phyloP scores from a whole-genome alignment of 495 filamentous ascomycete genomes.

The Sordaria brevicollis region DNA sequence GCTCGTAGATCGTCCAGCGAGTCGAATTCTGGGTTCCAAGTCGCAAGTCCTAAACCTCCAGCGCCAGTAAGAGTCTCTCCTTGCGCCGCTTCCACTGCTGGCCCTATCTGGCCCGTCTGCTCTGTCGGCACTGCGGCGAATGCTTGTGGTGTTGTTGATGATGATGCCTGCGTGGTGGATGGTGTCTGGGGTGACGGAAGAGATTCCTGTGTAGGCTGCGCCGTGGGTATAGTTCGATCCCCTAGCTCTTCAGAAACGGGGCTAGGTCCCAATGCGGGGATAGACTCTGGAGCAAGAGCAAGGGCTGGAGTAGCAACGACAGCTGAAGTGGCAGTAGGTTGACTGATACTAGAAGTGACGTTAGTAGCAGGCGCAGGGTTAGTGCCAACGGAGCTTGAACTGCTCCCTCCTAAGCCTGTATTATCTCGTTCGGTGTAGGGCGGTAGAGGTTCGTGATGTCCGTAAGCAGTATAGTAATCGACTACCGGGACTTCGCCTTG shows the following conservation, averaged over 20 bases:
- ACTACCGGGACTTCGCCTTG: neutral
- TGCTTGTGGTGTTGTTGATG: neutral
- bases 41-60: slow-evolving; percentile 43
- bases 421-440: slow-evolving; percentile 52
- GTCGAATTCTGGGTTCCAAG: slow-evolving; percentile 44
- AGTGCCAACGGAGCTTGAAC: neutral
- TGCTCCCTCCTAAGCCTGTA: slow-evolving; percentile 36
- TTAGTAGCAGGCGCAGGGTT: neutral
- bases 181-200: neutral
- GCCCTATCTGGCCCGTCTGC: neutral
- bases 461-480: slow-evolving; percentile 49
- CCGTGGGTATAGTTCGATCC: neutral
- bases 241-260: neutral
- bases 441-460: slow-evolving; percentile 81
- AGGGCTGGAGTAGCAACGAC: neutral
- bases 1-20: slow-evolving; percentile 42
- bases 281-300: neutral
- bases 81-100: neutral
- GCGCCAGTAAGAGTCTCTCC: slow-evolving; percentile 28
- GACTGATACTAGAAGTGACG: neutral
- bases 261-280: neutral
- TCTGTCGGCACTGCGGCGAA: neutral
- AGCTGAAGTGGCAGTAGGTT: neutral
- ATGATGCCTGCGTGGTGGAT: neutral
- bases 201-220: neutral